Percentiles rank a stretch among this genome's conserved stretches.
phyloP scores from a whole-genome alignment of 2,329 filamentous ascomycete genomes.

The Pyricularia grisea region DNA sequence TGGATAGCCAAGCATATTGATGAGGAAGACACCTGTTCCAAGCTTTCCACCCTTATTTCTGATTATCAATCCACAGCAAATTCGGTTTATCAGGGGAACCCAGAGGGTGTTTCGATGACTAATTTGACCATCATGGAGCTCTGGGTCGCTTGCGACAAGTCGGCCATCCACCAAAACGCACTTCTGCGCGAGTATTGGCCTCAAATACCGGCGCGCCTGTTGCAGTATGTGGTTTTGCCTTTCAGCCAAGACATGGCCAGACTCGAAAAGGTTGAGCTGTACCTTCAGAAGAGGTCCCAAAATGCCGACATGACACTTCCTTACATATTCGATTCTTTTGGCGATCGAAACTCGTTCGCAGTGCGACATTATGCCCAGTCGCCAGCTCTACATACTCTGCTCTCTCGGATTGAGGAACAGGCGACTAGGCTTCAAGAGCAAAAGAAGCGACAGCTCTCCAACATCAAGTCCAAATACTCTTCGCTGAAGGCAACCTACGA shows the following conservation, averaged over 20 bases:
- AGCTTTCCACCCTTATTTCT: conserved; percentile 19
- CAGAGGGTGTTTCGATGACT: conserved; percentile 42
- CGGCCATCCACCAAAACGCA: conserved; percentile 24
- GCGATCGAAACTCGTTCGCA: conserved; percentile 28
- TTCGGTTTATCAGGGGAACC: conserved; percentile 25
- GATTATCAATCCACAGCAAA: conserved; percentile 21
- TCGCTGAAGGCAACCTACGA: conserved; percentile 14
- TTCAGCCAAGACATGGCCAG: conserved; percentile 32
- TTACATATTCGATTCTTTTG: conserved; percentile 27
- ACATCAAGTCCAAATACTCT: conserved; percentile 18
- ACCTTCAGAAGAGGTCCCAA: conserved; percentile 27
- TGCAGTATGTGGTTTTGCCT: conserved; percentile 35
- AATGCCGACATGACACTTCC: conserved; percentile 9
- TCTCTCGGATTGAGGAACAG: conserved; percentile 24
- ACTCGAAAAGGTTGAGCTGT: conserved; percentile 33
- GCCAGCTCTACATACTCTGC: conserved; percentile 23
- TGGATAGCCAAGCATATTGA: conserved; percentile 27
- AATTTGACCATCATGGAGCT: conserved; percentile 45
- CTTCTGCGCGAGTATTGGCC: conserved; percentile 36
- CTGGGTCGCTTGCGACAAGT: conserved; percentile 48
- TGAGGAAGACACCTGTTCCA: conserved; percentile 15
- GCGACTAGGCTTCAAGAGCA: conserved; percentile 19
- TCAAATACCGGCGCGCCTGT: conserved; percentile 26
- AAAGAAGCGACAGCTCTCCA: conserved; percentile 24
- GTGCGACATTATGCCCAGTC: conserved; percentile 39